Conservation (phyloP, 257 asterid species). For the Forsythia viridissima region DNA sequence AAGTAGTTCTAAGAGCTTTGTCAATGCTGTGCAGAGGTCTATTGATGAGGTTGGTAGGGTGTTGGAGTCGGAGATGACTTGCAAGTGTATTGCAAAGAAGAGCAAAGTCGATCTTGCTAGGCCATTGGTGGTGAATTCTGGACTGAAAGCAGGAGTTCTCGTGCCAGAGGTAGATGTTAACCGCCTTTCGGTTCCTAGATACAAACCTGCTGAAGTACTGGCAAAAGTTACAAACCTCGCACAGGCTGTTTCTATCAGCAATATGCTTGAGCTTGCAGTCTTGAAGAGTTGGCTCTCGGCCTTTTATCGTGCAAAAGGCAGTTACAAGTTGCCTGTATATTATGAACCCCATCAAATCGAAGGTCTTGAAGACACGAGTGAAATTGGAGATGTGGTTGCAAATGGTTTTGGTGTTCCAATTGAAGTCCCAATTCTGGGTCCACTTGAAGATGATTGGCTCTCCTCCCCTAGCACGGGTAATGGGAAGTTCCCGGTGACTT, state of each 20-base stretch:
- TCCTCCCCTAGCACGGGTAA: conserved; percentile 26
- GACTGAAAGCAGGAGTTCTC: conserved; percentile 38
- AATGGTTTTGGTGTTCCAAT: conserved; percentile 32
- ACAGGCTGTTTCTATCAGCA: conserved; percentile 26
- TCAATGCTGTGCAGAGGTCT: conserved; percentile 45
- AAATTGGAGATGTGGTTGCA: not conserved
- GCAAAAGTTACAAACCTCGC: conserved; percentile 35
- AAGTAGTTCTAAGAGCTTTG: conserved; percentile 44
- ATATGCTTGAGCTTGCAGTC: conserved; percentile 44
- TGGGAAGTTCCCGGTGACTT: conserved; percentile 11
- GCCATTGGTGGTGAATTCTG: conserved; percentile 47
- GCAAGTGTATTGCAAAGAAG: conserved; percentile 39
- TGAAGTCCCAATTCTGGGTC: conserved; percentile 47
- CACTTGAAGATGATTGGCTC: conserved; percentile 40
- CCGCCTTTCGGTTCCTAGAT: conserved; percentile 33
- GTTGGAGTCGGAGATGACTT: conserved; percentile 40
- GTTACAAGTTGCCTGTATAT: conserved; percentile 31
- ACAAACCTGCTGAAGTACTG: conserved; percentile 42
- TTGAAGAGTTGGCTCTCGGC: conserved; percentile 60
- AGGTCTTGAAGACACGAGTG: conserved; percentile 60
- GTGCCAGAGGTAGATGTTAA: conserved; percentile 42
- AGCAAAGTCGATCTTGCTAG: conserved; percentile 29
- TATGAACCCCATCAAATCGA: conserved; percentile 44
- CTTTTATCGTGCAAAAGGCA: conserved; percentile 41
- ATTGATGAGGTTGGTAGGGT: conserved; percentile 39